Evolutionary conservation across 441 rosid species (phyloP).

Genomic region (Populus tomentosa): DNA sequence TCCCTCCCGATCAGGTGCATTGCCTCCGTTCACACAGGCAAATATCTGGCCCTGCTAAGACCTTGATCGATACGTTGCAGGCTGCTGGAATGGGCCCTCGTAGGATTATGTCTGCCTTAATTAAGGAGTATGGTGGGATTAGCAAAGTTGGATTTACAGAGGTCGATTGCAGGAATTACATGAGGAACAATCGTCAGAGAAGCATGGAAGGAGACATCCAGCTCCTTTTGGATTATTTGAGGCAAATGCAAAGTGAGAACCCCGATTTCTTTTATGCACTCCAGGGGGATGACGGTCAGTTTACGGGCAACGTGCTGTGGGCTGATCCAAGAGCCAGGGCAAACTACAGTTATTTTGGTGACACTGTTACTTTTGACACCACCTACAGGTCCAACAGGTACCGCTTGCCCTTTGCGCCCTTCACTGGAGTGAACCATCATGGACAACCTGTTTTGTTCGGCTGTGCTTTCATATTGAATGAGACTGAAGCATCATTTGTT

Average conservation of each 20-base stretch:
- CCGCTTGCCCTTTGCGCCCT: slow-evolving; percentile 84
- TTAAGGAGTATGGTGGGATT: slow-evolving; percentile 92
- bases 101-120: slow-evolving; percentile 78
- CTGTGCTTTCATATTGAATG: slow-evolving; percentile 82
- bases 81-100: slow-evolving; percentile 90
- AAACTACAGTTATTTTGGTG: slow-evolving; percentile 74
- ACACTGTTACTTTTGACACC: slow-evolving; percentile 83
- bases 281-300: slow-evolving; percentile 73
- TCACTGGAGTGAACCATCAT: slow-evolving; percentile 94
- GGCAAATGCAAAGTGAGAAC: slow-evolving; percentile 69
- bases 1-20: slow-evolving; percentile 83
- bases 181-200: slow-evolving; percentile 83
- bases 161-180: slow-evolving; percentile 88
- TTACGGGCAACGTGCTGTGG: slow-evolving; percentile 75
- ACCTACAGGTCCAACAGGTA: slow-evolving; percentile 78
- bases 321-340: slow-evolving; percentile 77
- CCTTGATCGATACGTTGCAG: slow-evolving; percentile 69
- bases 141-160: slow-evolving; percentile 95
- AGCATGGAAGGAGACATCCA: slow-evolving; percentile 83
- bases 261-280: slow-evolving; percentile 73
- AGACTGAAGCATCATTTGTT: slow-evolving; percentile 74
- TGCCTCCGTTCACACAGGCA: slow-evolving; percentile 86
- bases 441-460: slow-evolving; percentile 90
- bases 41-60: slow-evolving; percentile 81
- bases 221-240: slow-evolving; percentile 78